A percentile compares a stretch with the other conserved stretches of the same genome.
Evolutionary conservation across 805 yeast species (phyloP).

Genomic region (Lachancea meyersii): DNA sequence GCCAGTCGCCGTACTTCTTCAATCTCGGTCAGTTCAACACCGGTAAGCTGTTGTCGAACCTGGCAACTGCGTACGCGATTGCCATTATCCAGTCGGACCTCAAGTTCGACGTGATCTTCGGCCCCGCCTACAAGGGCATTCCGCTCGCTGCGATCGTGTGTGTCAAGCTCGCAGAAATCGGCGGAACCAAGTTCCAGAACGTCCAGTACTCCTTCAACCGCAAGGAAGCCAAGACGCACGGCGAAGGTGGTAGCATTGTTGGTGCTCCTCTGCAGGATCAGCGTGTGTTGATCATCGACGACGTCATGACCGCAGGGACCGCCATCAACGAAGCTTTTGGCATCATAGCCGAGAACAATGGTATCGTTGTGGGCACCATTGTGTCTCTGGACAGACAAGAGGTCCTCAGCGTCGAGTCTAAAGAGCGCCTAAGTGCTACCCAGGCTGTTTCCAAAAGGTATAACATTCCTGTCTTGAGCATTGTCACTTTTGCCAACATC

Average conservation of each 20-base stretch:
- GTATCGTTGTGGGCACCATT: conserved; percentile 73
- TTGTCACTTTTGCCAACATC: conserved; percentile 72
- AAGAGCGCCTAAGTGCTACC: conserved; percentile 59
- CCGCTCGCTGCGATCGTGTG: conserved; percentile 91
- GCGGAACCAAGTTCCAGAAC: conserved; percentile 65
- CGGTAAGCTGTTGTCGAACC: conserved; percentile 67
- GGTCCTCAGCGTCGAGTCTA: conserved; percentile 54
- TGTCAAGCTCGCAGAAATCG: conserved; percentile 86
- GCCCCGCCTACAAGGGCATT: conserved; percentile 98
- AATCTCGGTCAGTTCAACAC: conserved; percentile 85
- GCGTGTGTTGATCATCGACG: conserved; percentile 81
- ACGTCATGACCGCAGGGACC: conserved; percentile 97
- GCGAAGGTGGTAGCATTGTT: conserved; percentile 94
- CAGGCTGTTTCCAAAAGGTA: conserved; percentile 66
- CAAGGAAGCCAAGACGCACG: conserved; percentile 95
- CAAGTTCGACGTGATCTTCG: conserved; percentile 86
- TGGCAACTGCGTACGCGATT: conserved; percentile 84
- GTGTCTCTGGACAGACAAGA: conserved; percentile 96
- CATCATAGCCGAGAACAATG: conserved; percentile 64
- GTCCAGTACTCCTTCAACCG: conserved; percentile 92
- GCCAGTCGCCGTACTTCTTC: conserved; percentile 93
- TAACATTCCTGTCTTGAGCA: conserved; percentile 76
- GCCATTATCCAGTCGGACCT: conserved; percentile 77
- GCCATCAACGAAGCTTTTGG: conserved; percentile 92
- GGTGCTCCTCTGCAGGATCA: conserved; percentile 72